Evolutionary conservation across 495 filamentous ascomycete species (phyloP).

Genomic region (Friedmanniomyces simplex): DNA sequence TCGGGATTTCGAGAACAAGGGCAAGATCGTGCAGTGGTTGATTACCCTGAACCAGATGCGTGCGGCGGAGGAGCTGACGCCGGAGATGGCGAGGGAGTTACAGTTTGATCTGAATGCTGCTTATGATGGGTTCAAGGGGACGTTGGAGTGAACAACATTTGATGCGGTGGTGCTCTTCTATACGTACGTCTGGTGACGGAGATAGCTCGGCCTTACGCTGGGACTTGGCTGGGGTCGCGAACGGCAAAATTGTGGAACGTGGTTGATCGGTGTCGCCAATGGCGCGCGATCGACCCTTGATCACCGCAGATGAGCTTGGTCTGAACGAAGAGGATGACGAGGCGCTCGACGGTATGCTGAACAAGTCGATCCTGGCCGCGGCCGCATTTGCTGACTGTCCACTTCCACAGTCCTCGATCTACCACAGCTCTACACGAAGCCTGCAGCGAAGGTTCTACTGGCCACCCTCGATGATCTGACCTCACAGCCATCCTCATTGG

Average conservation of each 20-base stretch:
- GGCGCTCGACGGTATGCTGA: slow-evolving; percentile 3
- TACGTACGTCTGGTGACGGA: slow-evolving; percentile 1
- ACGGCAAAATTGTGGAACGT: too few species aligned
- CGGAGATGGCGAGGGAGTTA: slow-evolving; percentile 79
- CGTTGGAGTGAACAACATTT: slow-evolving; percentile 34
- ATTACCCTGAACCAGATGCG: slow-evolving; percentile 97
- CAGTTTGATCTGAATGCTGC: slow-evolving; percentile 81
- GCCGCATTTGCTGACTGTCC: not conserved
- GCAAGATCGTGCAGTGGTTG: slow-evolving; percentile 97
- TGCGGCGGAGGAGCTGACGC: slow-evolving; percentile 77
- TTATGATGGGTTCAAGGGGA: slow-evolving; percentile 81
- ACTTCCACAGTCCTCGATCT: slow-evolving; percentile 36
- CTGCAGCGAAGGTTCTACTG: slow-evolving; percentile 30
- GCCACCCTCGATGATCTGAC: slow-evolving; percentile 30
- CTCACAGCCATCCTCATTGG: slow-evolving; percentile 37
- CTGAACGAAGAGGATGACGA: not conserved
- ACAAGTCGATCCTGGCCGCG: not conserved
- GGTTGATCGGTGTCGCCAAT: not conserved
- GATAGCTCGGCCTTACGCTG: not conserved
- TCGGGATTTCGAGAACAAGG: slow-evolving; percentile 81
- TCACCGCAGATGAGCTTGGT: not conserved
- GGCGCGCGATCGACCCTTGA: not conserved
- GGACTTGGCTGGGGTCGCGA: not conserved
- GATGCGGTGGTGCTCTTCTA: not conserved
- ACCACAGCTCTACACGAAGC: slow-evolving; percentile 39